Conservation (phyloP, 108 stramenopile genomes). For the Schizochytrium sp. region DNA sequence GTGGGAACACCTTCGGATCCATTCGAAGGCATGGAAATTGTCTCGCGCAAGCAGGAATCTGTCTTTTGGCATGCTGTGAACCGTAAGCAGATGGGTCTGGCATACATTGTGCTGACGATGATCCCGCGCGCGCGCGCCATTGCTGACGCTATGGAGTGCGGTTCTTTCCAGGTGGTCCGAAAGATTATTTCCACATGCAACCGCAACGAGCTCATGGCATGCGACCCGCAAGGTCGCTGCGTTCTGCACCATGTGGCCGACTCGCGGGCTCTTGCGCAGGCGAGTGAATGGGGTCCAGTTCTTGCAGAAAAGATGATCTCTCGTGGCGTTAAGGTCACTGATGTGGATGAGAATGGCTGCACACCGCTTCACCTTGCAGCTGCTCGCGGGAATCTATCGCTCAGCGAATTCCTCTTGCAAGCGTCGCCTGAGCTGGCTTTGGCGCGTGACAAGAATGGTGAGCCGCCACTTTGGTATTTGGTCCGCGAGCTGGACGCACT, state of each 20-base stretch:
- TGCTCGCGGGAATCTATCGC: background rate
- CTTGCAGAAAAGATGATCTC: background rate
- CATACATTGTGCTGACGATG: background rate
- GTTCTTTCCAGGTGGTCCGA: background rate
- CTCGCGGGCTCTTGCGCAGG: background rate
- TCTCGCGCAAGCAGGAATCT: background rate
- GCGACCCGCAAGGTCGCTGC: background rate
- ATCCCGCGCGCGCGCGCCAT: background rate
- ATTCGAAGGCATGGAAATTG: too few species aligned
- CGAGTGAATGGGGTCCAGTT: background rate
- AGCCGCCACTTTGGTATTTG: background rate
- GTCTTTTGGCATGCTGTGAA: background rate
- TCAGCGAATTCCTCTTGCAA: background rate
- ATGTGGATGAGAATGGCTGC: background rate
- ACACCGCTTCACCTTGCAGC: background rate
- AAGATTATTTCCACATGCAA: background rate
- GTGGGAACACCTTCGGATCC: too few species aligned
- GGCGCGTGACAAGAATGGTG: background rate
- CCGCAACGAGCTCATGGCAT: background rate
- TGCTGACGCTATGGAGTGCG: background rate
- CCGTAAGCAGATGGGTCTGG: background rate
- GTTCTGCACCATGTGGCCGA: background rate
- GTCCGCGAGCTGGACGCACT: background rate
- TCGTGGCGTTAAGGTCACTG: background rate
- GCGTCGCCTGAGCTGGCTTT: background rate